Percentiles rank a stretch among this genome's conserved stretches.
Evolutionary conservation across 495 filamentous ascomycete genomes (phyloP).

Genomic region (Penicillium dipodomyicola): DNA sequence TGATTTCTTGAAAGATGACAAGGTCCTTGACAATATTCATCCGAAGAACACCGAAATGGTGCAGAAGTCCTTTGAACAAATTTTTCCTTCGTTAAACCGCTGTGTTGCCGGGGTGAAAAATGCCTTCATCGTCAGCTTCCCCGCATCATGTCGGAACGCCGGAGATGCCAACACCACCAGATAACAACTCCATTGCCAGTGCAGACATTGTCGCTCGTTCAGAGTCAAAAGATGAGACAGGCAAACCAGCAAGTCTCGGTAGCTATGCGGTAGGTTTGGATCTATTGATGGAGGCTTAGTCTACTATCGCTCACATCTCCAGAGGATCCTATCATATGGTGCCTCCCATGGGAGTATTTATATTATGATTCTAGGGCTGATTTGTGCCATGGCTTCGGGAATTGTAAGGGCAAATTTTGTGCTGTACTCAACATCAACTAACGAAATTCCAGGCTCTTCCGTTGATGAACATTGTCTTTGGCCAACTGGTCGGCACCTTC

Average conservation of each 20-base stretch:
- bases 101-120: neutral
- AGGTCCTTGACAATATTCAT: no score
- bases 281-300: neutral
- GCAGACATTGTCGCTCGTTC: neutral
- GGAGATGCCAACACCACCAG: neutral
- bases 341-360: neutral
- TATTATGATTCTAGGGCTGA: neutral
- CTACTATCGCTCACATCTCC: neutral
- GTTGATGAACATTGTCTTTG: neutral
- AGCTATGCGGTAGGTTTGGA: conserved; percentile 2
- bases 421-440: neutral
- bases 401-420: neutral
- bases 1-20: no score
- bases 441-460: neutral
- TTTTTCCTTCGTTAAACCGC: neutral
- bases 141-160: neutral
- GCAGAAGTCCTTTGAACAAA: neutral
- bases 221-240: conserved; percentile 2
- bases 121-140: neutral
- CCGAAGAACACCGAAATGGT: neutral
- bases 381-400: neutral
- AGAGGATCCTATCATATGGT: neutral
- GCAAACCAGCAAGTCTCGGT: conserved; percentile 7
- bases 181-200: conserved; percentile 1
- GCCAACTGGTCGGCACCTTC: neutral